phyloP scores from a whole-genome alignment of 306 rosid genomes.

The Cicer chorassanicum region DNA sequence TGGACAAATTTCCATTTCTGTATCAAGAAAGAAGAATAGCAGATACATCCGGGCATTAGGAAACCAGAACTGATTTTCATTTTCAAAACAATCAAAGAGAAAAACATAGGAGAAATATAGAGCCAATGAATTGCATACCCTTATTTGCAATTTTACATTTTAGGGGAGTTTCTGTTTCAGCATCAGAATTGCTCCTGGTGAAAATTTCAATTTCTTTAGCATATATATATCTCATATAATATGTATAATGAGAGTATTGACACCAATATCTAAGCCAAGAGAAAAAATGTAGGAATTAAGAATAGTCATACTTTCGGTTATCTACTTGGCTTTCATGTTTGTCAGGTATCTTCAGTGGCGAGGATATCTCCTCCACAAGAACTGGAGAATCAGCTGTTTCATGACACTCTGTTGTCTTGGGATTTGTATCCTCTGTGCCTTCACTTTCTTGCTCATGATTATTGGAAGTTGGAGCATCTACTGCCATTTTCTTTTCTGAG shows the following conservation, averaged over 20 bases:
- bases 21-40: slow-evolving; percentile 34
- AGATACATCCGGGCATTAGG: slow-evolving; percentile 40
- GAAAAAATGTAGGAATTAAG: slow-evolving; percentile 30
- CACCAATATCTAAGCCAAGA: slow-evolving; percentile 21
- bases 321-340: slow-evolving; percentile 44
- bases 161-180: slow-evolving; percentile 51
- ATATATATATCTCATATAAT: slow-evolving; percentile 28
- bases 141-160: slow-evolving; percentile 47
- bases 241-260: slow-evolving; percentile 27
- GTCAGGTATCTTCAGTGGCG: slow-evolving; percentile 46
- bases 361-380: slow-evolving; percentile 60
- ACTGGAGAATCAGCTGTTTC: slow-evolving; percentile 49
- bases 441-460: slow-evolving; percentile 42
- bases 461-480: slow-evolving; percentile 47
- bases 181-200: slow-evolving; percentile 55
- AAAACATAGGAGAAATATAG: slow-evolving; percentile 2
- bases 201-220: slow-evolving; percentile 45
- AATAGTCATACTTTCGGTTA: slow-evolving; percentile 56
- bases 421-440: slow-evolving; percentile 48
- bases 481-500: slow-evolving; percentile 48
- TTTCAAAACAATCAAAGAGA: slow-evolving; percentile 28
- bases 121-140: slow-evolving; percentile 57
- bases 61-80: slow-evolving; percentile 35
- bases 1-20: slow-evolving; percentile 52
- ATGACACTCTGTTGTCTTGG: slow-evolving; percentile 37